phyloP scores from a whole-genome alignment of 1,284 basidiomycete genomes.

The Ustilago curta region DNA sequence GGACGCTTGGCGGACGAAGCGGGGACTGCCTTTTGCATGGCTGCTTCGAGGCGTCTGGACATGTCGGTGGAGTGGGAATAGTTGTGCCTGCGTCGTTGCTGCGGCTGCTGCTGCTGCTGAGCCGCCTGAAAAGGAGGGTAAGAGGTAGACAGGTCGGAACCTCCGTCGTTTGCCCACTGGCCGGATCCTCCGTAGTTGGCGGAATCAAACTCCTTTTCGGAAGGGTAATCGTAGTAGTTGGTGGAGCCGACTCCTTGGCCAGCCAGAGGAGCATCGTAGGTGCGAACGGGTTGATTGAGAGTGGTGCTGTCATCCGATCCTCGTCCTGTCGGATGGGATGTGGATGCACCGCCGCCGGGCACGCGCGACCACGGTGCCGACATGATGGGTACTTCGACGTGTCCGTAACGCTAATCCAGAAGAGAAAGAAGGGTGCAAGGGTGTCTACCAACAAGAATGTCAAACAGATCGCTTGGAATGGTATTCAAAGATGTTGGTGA shows the following conservation, averaged over 20 bases:
- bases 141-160: constrained; percentile 27
- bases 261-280: constrained; percentile 39
- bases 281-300: constrained; percentile 20
- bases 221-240: constrained; percentile 39
- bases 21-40: constrained; percentile 13
- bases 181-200: constrained; percentile 35
- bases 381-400: constrained; percentile 17
- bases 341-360: constrained; percentile 24
- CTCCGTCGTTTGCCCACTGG: constrained; percentile 36
- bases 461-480: not conserved
- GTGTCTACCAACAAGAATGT: not conserved
- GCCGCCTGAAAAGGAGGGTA: constrained; percentile 22
- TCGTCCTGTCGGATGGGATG: not conserved
- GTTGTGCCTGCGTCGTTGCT: constrained; percentile 12
- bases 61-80: constrained; percentile 34
- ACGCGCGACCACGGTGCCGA: constrained; percentile 46
- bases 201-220: constrained; percentile 42
- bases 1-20: constrained; percentile 26
- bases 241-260: constrained; percentile 27
- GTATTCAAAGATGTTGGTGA: not conserved
- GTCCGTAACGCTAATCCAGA: not conserved
- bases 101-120: constrained; percentile 1
- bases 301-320: constrained; percentile 35
- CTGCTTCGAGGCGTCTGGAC: constrained; percentile 17
- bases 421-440: not conserved